Conservation (phyloP, 805 yeast genomes). For the Metschnikowia cerradonensis region DNA sequence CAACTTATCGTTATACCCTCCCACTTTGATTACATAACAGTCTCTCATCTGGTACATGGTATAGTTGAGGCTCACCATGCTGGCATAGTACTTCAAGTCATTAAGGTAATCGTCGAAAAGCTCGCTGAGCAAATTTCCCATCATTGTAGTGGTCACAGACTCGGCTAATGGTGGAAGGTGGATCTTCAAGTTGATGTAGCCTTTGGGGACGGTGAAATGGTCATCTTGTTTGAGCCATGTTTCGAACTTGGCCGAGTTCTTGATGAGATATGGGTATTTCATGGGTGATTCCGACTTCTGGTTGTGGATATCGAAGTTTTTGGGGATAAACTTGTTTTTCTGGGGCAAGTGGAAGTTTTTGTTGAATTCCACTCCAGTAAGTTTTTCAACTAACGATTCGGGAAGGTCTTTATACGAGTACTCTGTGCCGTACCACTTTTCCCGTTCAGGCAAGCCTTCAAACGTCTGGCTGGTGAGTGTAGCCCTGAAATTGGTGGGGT, state of each 20-base stretch:
- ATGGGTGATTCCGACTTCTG: constrained; percentile 31
- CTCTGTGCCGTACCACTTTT: constrained; percentile 90
- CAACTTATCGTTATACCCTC: constrained; percentile 84
- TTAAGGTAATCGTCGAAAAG: constrained; percentile 71
- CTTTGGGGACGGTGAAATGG: constrained; percentile 84
- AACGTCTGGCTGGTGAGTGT: constrained; percentile 51
- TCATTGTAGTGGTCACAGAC: constrained; percentile 55
- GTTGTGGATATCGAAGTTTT: constrained; percentile 61
- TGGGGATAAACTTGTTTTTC: constrained; percentile 78
- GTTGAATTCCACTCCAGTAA: constrained; percentile 26
- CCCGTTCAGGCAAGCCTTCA: constrained; percentile 45
- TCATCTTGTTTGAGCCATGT: constrained; percentile 92
- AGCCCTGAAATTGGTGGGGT: constrained; percentile 57
- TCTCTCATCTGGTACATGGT: constrained; percentile 57
- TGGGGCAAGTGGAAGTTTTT: constrained; percentile 55
- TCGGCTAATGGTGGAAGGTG: constrained; percentile 60
- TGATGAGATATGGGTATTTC: constrained; percentile 59
- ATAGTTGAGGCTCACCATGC: constrained; percentile 69
- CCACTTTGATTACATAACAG: constrained; percentile 59
- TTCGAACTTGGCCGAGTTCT: constrained; percentile 47
- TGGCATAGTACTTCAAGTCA: constrained; percentile 79
- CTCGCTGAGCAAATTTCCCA: constrained; percentile 62
- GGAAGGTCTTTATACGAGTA: constrained; percentile 51
- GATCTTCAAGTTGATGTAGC: constrained; percentile 59
- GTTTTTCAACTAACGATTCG: constrained; percentile 27